Base-by-base conservation (phyloP, 2,329 filamentous ascomycete genomes). In the Pseudocercospora crystallina region DNA sequence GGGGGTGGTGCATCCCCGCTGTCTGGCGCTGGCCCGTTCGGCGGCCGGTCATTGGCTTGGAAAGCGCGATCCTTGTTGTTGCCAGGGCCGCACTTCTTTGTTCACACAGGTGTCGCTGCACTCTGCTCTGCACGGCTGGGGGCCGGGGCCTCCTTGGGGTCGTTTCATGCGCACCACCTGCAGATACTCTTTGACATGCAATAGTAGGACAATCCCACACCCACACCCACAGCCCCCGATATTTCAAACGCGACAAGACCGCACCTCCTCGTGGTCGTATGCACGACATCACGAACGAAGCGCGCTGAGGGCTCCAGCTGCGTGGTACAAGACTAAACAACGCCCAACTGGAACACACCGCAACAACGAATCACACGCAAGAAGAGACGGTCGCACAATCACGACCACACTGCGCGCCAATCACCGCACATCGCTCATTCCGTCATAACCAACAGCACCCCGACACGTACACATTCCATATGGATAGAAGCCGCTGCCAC, bases 311-410 rank as follows among this genome's bases (percentile, higher is more conserved):
- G 38, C 38, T 20, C 20, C 20, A 17, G 38, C 38, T 26, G 38
- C 36, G 20, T 8, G 13, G 15, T 15, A 40, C 13, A 9, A 35
- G 20, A 38, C 41, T 26, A 38, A 35, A 26, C 31, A 20, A 37
- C 13, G 14, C 13, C 37, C 26, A 31, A 26, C 32, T 33, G 20
- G 10, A 29, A 14, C 38, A 30, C 17, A 38, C n/a, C 12, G 31
- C 46, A 15, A 51, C 30, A 40, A 40, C 51, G 43, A 50, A 54
- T 54, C 47, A 51, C 33, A 17, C 17, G 29, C 43, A 14, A 36
- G 33, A 43, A 30, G n/a, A 46, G 17, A 11, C n/a, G 39, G 47
- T 54, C 47, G 38, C 47, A 54, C 47, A 35, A 30, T 43, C 47
- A 49, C 51, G 37, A 45, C 36, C 48, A n/a, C 42, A n/a, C 32